phyloP scores from a whole-genome alignment of 768 basidiomycete genomes.

The Termitomyces sp. region DNA sequence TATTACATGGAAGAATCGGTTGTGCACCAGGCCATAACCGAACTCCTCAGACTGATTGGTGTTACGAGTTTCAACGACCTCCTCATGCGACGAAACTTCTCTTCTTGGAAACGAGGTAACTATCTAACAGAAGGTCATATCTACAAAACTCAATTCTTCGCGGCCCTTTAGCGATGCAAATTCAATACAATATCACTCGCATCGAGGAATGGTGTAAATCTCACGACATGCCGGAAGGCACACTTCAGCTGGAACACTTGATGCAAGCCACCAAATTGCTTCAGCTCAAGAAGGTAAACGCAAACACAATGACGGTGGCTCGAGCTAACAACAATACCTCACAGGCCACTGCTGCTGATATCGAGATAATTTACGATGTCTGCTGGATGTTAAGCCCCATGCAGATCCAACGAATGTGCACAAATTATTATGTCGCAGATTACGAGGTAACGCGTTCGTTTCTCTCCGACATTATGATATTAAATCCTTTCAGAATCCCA shows the following conservation, averaged over 20 bases:
- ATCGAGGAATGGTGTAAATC: conserved; percentile 99
- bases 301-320: background rate
- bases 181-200: conserved; percentile 98
- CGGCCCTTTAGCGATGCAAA: conserved; percentile 85
- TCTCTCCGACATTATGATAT: background rate
- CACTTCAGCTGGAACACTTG: conserved; percentile 94
- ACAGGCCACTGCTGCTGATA: conserved; percentile 89
- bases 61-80: conserved; percentile 98
- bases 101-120: conserved; percentile 98
- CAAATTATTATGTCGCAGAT: conserved; percentile 98
- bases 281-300: conserved; percentile 89
- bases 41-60: conserved; percentile 92
- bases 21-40: conserved; percentile 91
- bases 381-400: conserved; percentile 99
- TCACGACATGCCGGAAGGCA: conserved; percentile 99
- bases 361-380: conserved; percentile 98
- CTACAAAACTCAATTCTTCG: background rate
- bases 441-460: conserved; percentile 68
- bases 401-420: conserved; percentile 99
- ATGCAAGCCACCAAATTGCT: conserved; percentile 99
- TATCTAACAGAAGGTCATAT: conserved; percentile 3
- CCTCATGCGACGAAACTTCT: conserved; percentile 97
- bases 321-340: conserved; percentile 8
- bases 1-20: conserved; percentile 99
- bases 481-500: conserved; percentile 66